These are phyloP conservation scores for Candida tetrigidarum DNA, from an alignment of 1,139 yeast species.

Conservation along the genomic window DNA sequence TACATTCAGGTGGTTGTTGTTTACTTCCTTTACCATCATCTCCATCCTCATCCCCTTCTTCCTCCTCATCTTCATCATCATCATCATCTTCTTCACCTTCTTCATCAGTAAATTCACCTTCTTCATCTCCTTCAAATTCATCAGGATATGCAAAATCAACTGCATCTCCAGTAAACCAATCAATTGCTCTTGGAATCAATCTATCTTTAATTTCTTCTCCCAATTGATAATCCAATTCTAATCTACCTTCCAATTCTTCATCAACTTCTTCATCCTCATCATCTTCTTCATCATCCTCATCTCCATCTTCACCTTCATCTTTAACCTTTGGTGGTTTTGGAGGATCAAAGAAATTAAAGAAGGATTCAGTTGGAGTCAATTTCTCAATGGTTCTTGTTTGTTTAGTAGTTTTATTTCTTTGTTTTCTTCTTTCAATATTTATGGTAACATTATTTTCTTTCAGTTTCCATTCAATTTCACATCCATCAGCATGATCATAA, in stretches of 20 bases:
- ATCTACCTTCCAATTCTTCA: conserved; percentile 79
- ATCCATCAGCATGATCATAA: conserved; percentile 96
- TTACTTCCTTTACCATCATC: conserved; percentile 46
- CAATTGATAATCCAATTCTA: conserved; percentile 91
- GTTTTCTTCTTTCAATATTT: conserved; percentile 91
- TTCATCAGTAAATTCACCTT: conserved; percentile 41
- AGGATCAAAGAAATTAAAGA: conserved; percentile 94
- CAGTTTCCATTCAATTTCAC: conserved; percentile 81
- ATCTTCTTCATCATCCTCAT: conserved; percentile 41
- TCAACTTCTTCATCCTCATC: conserved; percentile 64
- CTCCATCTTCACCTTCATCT: conserved; percentile 36
- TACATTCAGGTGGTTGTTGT: conserved; percentile 84
- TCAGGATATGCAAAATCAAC: conserved; percentile 58
- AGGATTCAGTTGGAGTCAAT: conserved; percentile 89
- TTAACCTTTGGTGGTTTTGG: conserved; percentile 71
- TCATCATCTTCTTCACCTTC: conserved; percentile 58
- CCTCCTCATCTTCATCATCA: conserved; percentile 33
- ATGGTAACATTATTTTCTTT: conserved; percentile 86
- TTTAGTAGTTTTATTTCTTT: conserved; percentile 96
- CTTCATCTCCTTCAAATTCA: conserved; percentile 52
- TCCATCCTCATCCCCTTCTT: conserved; percentile 44
- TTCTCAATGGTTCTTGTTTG: conserved; percentile 97
- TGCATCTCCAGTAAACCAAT: conserved; percentile 99
- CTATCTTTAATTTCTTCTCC: conserved; percentile 98
- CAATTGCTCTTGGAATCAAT: conserved; percentile 93